Evolutionary conservation across 441 rosid genomes (phyloP), one percentile per base, ranked within the genome.

Genomic region (Aleurites moluccanus): DNA sequence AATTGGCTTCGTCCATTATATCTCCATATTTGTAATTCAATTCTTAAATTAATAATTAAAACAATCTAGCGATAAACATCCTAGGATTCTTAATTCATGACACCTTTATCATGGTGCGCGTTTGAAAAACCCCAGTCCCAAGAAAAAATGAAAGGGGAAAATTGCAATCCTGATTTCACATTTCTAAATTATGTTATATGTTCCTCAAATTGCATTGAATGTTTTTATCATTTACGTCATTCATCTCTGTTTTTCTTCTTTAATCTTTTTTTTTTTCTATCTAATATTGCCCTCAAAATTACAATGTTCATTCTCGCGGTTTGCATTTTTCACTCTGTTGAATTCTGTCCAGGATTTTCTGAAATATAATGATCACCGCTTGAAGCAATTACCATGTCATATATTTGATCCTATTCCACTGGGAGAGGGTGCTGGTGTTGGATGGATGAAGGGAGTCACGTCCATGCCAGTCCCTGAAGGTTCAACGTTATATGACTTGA

Each of bases 351-450:
- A 93, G 97, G 94, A 90, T 83, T 92, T 92, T 85, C 55, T 87
- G 69, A 88, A 82, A 81, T 90, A 83, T 82, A 92, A 92, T 80
- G 89, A 87, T 53, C 76, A 90, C 47, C 85, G 78, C 69, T 81
- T 92, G 71, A 88, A 78, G 82, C 75, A 88, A 81, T 79, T 96
- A 57, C 89, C 78, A 2, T 96, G 99, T 86, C 86, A 92, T 78
- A 86, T 91, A 64, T 75, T 70, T 72, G 94, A 91, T 78, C 93
- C 98, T 74, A 83, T 93, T 68, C 89, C 88, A 52, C 81, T 93
- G 75, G 98, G 99, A 80, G 97, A 96, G 76, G 97, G 98, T 50
- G 94, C 93, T 38, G 99, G 98, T 63, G 89, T 91, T 77, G 99
- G 99, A 75, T 84, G 76, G 84, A 83, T 89, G 96, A 92, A 93